Conservation (phyloP, 2,329 filamentous ascomycete species). For the Sclerotinia glacialis region DNA sequence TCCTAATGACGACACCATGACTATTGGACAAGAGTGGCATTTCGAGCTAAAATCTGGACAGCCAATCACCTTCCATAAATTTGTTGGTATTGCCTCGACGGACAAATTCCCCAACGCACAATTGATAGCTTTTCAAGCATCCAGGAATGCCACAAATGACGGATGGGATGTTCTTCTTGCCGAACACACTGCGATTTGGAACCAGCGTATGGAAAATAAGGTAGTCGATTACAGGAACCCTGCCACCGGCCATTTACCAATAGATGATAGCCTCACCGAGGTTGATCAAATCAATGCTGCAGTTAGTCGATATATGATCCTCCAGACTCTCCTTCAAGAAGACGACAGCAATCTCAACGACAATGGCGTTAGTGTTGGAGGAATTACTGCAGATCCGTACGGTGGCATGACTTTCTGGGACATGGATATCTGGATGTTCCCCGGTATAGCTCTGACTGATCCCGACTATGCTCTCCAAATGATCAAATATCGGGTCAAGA, state of each 20-base stretch:
- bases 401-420: conserved; percentile 49
- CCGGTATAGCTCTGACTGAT: conserved; percentile 58
- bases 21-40: conserved; percentile 55
- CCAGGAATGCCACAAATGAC: conserved; percentile 41
- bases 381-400: conserved; percentile 62
- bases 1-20: conserved; percentile 54
- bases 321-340: conserved; percentile 46
- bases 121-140: conserved; percentile 42
- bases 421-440: conserved; percentile 38
- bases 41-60: conserved; percentile 50
- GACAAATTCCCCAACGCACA: conserved; percentile 58
- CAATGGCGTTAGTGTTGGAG: conserved; percentile 61
- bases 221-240: conserved; percentile 53
- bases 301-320: conserved; percentile 49
- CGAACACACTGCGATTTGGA: conserved; percentile 25
- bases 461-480: conserved; percentile 60
- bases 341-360: conserved; percentile 51
- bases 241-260: conserved; percentile 48
- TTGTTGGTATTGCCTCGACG: conserved; percentile 58
- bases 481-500: conserved; percentile 57
- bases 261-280: conserved; percentile 15
- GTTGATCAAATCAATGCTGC: conserved; percentile 47
- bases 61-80: conserved; percentile 57
- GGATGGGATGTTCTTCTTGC: conserved; percentile 22
- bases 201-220: conserved; percentile 37